Conservation (phyloP, 2,329 filamentous ascomycete genomes). For the Coniella lustricola region DNA sequence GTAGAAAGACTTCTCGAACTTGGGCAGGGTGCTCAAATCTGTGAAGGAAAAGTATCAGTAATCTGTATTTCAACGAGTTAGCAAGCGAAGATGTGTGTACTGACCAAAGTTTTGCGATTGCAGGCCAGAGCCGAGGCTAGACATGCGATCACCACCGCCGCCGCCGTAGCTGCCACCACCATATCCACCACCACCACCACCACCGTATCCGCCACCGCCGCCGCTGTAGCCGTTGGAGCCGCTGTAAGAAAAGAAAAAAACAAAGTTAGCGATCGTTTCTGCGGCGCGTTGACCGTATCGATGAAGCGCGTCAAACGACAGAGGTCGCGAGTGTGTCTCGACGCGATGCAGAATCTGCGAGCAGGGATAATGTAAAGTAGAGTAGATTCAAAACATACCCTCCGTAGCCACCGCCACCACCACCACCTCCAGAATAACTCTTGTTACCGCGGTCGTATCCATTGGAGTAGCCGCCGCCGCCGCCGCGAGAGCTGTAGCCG, state of each 20-base stretch:
- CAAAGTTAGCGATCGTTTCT: too few species aligned
- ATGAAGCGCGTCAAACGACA: background rate
- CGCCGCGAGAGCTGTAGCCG: slow-evolving; percentile 35
- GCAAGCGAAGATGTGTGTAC: slow-evolving; percentile 27
- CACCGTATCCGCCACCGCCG: slow-evolving; percentile 32
- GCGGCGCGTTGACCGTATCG: too few species aligned
- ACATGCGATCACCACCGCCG: slow-evolving; percentile 88
- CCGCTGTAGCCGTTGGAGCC: slow-evolving; percentile 45
- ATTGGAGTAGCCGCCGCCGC: slow-evolving; percentile 45
- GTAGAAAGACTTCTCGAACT: slow-evolving; percentile 99
- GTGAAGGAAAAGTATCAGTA: slow-evolving; percentile 21
- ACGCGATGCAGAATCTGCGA: too few species aligned
- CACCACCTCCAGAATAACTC: slow-evolving; percentile 40
- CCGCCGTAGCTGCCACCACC: slow-evolving; percentile 38
- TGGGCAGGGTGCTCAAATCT: slow-evolving; percentile 76
- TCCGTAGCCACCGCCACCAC: slow-evolving; percentile 30
- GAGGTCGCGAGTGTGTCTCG: background rate
- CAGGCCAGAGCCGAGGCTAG: slow-evolving; percentile 76
- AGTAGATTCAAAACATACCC: slow-evolving; percentile 22
- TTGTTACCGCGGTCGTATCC: slow-evolving; percentile 36
- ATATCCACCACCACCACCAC: slow-evolving; percentile 30
- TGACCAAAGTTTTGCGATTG: slow-evolving; percentile 86
- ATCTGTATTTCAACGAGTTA: slow-evolving; percentile 22
- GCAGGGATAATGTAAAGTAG: background rate
- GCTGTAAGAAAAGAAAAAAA: slow-evolving; percentile 22